phyloP scores from a whole-genome alignment of 352 stramenopile genomes.

The Blastocystis sp. region DNA sequence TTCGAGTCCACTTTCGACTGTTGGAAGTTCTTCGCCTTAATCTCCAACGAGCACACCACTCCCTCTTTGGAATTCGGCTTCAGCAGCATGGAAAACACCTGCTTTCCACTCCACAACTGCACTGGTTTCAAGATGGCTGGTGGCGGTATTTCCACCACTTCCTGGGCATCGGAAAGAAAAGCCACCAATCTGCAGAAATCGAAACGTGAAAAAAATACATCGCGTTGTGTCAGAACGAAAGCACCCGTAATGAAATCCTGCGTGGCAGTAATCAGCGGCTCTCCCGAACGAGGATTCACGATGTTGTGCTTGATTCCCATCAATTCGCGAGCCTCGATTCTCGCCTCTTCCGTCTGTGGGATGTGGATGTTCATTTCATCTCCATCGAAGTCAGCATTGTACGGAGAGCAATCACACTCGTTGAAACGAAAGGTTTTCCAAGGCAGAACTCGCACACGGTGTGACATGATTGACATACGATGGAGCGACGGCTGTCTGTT shows the following conservation, averaged over 20 bases:
- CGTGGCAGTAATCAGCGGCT: conserved; percentile 91
- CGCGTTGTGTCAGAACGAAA: conserved; percentile 95
- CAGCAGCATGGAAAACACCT: conserved; percentile 82
- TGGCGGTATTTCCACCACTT: conserved; percentile 82
- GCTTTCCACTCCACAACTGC: conserved; percentile 94
- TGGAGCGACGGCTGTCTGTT: conserved; percentile 98
- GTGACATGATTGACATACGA: conserved; percentile 99
- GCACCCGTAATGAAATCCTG: conserved; percentile 98
- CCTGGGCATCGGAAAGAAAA: conserved; percentile 87
- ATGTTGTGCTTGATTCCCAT: conserved; percentile 97
- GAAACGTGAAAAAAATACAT: conserved; percentile 94
- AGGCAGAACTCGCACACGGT: conserved; percentile 74
- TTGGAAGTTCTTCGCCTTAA: conserved; percentile 68
- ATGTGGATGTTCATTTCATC: conserved; percentile 99
- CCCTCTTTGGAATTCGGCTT: conserved; percentile 76
- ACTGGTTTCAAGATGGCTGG: conserved; percentile 80
- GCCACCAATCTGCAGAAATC: conserved; percentile 88
- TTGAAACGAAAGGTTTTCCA: conserved; percentile 99
- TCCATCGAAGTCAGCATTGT: conserved; percentile 99
- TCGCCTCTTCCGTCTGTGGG: conserved; percentile 95
- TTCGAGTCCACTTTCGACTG: conserved; percentile 54
- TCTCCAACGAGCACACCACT: conserved; percentile 62
- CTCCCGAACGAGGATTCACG: conserved; percentile 92
- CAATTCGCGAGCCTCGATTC: conserved; percentile 87
- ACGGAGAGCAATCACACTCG: conserved; percentile 96